Conservation (phyloP, 179 eudicot genomes). For the Patellifolia procumbens region DNA sequence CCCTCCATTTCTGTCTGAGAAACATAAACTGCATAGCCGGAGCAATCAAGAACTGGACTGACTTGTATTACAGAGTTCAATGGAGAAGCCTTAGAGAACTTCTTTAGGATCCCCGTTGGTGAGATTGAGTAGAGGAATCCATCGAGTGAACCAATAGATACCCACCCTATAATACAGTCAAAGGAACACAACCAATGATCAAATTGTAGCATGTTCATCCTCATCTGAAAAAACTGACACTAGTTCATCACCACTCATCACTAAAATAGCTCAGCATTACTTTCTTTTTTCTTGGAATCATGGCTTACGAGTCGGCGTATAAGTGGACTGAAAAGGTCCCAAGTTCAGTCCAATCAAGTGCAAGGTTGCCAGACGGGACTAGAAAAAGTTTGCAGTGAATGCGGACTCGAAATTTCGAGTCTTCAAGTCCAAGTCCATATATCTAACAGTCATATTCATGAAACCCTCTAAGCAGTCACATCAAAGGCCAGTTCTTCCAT, state of each 20-base stretch:
- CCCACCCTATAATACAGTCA: constrained; percentile 63
- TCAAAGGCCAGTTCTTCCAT: too few relatives aligned
- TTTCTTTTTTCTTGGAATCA: too few relatives aligned
- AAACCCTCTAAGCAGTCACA: neutral
- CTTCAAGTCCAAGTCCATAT: too few relatives aligned
- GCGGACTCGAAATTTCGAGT: too few relatives aligned
- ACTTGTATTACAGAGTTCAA: constrained; percentile 61
- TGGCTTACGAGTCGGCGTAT: too few relatives aligned
- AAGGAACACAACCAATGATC: neutral
- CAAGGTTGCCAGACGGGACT: too few relatives aligned
- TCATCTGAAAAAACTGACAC: neutral
- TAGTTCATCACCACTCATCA: too few relatives aligned
- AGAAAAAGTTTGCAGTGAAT: too few relatives aligned
- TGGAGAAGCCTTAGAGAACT: constrained; percentile 48
- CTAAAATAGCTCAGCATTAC: too few relatives aligned
- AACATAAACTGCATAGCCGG: constrained; percentile 78
- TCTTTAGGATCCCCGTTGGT: constrained; percentile 60
- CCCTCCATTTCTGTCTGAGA: constrained; percentile 80
- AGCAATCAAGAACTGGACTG: constrained; percentile 82
- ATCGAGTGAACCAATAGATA: constrained; percentile 84
- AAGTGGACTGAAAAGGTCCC: too few relatives aligned
- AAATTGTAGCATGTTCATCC: neutral
- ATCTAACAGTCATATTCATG: neutral
- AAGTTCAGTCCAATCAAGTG: neutral
- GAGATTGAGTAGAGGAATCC: constrained; percentile 86